phyloP scores from a whole-genome alignment of 2,329 filamentous ascomycete species.

The Lachnellula arida region DNA sequence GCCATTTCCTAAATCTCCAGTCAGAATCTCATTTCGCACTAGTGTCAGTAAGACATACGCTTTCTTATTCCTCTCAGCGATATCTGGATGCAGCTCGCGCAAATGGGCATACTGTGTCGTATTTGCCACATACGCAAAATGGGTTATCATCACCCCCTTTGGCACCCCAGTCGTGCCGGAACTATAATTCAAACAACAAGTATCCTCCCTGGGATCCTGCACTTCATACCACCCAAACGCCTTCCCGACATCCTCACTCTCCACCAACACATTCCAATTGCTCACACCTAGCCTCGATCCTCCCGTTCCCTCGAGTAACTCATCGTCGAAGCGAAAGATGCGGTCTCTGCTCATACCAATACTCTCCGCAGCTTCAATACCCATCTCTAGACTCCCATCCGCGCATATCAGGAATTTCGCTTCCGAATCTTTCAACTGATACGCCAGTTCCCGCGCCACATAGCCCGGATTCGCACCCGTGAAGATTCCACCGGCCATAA shows the following conservation, averaged over 20 bases:
- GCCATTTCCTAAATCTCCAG: slow-evolving; percentile 16
- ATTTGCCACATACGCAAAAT: slow-evolving; percentile 22
- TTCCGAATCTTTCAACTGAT: slow-evolving; percentile 68
- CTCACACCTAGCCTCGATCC: slow-evolving; percentile 38
- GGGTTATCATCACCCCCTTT: slow-evolving; percentile 67
- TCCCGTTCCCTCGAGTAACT: slow-evolving; percentile 40
- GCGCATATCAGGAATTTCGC: slow-evolving; percentile 64
- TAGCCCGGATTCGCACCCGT: slow-evolving; percentile 70
- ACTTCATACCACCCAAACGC: slow-evolving; percentile 54
- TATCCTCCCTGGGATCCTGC: slow-evolving; percentile 33
- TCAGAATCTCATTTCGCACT: slow-evolving; percentile 45
- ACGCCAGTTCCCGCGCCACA: slow-evolving; percentile 65
- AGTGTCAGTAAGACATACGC: slow-evolving; percentile 73
- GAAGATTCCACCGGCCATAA: slow-evolving; percentile 77
- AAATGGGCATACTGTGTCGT: slow-evolving; percentile 43
- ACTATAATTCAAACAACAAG: slow-evolving; percentile 75
- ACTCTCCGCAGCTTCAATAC: slow-evolving; percentile 59
- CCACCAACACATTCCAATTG: slow-evolving; percentile 63
- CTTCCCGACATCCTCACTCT: slow-evolving; percentile 45
- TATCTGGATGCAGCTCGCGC: slow-evolving; percentile 50
- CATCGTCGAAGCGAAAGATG: slow-evolving; percentile 64
- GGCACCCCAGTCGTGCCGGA: slow-evolving; percentile 78
- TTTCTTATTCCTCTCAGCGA: slow-evolving; percentile 62
- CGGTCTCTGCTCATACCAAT: slow-evolving; percentile 49
- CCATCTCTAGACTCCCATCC: slow-evolving; percentile 54